A percentile compares a stretch with the other conserved stretches of the same genome.
These are phyloP conservation scores for Dendrobium catenatum DNA, from an alignment of 106 monocot genomes.

Conservation along the genomic window DNA sequence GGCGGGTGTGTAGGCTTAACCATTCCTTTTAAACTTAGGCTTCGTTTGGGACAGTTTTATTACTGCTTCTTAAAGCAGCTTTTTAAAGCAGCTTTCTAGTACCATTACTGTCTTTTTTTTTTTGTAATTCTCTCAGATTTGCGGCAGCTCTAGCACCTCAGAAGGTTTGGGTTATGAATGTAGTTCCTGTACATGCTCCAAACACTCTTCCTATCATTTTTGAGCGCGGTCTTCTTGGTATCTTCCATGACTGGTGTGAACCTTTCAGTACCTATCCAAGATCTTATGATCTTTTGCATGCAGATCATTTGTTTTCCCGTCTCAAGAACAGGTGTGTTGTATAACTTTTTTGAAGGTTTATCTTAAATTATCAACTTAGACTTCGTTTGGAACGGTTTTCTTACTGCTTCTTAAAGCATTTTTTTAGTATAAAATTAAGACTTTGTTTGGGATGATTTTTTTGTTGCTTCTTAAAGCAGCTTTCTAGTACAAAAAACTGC, in stretches of 20 bases:
- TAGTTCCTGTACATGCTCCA: slow-evolving; percentile 80
- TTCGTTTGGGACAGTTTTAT: too few relatives aligned
- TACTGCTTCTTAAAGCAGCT: too few relatives aligned
- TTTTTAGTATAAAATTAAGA: too few relatives aligned
- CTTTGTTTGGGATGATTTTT: too few relatives aligned
- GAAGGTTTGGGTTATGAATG: slow-evolving; percentile 97
- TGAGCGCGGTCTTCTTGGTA: slow-evolving; percentile 89
- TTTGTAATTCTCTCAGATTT: slow-evolving; percentile 35
- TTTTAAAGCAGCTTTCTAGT: too few relatives aligned
- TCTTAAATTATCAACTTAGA: too few relatives aligned
- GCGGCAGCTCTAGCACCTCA: slow-evolving; percentile 73
- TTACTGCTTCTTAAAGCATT: too few relatives aligned
- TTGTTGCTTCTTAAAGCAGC: too few relatives aligned
- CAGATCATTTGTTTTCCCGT: slow-evolving; percentile 88
- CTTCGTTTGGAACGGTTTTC: too few relatives aligned
- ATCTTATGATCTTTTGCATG: slow-evolving; percentile 92
- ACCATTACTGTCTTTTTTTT: too few relatives aligned
- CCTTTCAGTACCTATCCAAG: slow-evolving; percentile 90
- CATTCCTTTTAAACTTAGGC: neutral
- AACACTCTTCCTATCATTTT: slow-evolving; percentile 88
- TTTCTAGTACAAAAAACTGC: too few relatives aligned
- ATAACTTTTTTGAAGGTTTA: too few relatives aligned
- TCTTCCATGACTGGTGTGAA: slow-evolving; percentile 98
- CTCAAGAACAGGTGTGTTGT: slow-evolving; percentile 68
- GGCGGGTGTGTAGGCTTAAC: slow-evolving; percentile 51